Base-by-base conservation (phyloP, 495 filamentous ascomycete species). In the Talaromyces thailandensis region DNA sequence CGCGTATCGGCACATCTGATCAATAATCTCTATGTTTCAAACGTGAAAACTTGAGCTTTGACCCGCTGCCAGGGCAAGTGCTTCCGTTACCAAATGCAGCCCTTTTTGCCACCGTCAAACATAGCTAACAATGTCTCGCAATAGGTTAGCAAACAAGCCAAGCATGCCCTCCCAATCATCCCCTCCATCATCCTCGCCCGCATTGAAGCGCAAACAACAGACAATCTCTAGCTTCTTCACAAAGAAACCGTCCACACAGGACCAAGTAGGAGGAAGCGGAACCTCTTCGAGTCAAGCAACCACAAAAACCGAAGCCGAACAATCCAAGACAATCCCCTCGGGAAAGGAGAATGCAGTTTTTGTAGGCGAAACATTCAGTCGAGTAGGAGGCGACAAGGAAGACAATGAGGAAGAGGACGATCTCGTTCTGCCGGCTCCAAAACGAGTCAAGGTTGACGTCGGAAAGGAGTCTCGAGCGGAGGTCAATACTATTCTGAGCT, bases 151-250 rank as follows among this genome's bases (percentile, higher is more conserved):
- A 45, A n/a, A 11, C n/a, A 43, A 8, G 1, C 16, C 57, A 45
- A 63, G 16, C 28, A 63, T 69, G 50, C 76, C 77, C 26, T 80
- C 77, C 16, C 74, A 73, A 69, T 66, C 75, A 52, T 73, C 76
- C 6, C 43, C 76, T 9, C 40, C 66, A 7, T 70, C 71, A 18
- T 71, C 75, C 16, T 77, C 78, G n/a, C 71, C 71, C 48, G 70
- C 65, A 16, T 25, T 72, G 52, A 79, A 75, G 63, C 71, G 70
- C 86, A 91, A 87, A 67, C 91, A 96, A 69, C 83, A 88, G 62
- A 88, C 89, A 5, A 87, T 96, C 57, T 92, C 91, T 1, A 93
- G 83, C 71, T 96, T 96, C 76, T 96, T 96, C 71, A 84, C 84
- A 3, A 84, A 83, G 26, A 89, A 84, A 68, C 76, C 88, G 6